These are phyloP conservation scores for Leccinum pachyderme DNA, from an alignment of 1,284 basidiomycete genomes.

Conservation along the genomic window DNA sequence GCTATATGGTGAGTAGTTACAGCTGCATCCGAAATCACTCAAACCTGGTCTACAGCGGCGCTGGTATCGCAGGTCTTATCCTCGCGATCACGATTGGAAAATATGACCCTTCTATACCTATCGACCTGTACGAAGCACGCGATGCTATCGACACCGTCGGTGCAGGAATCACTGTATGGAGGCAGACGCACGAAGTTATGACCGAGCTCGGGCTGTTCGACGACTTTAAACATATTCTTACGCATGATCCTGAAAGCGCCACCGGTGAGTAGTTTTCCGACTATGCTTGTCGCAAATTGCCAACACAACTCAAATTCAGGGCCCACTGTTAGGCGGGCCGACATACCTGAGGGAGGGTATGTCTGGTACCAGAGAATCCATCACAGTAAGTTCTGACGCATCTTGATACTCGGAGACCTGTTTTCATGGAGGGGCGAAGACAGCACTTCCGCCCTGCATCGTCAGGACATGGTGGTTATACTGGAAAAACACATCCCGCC, in stretches of 20 bases:
- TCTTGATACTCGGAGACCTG: no score
- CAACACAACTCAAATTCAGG: not conserved
- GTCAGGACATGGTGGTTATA: conserved; percentile 23
- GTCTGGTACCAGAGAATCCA: conserved; percentile 13
- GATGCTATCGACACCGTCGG: conserved; percentile 13
- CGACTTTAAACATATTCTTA: conserved; percentile 14
- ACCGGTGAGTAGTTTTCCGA: not conserved
- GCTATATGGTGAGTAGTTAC: not conserved
- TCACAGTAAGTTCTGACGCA: conserved; percentile 5
- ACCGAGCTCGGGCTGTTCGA: conserved; percentile 22
- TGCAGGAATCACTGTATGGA: conserved; percentile 17
- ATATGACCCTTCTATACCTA: conserved; percentile 19
- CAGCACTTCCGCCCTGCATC: conserved; percentile 16
- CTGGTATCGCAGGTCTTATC: conserved; percentile 22
- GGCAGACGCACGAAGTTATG: conserved; percentile 8
- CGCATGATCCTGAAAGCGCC: not conserved
- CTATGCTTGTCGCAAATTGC: not conserved
- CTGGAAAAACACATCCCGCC: conserved; percentile 21
- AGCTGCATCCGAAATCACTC: not conserved
- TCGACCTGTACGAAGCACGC: conserved; percentile 26
- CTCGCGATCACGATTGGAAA: conserved; percentile 25
- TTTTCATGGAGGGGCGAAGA: conserved; percentile 6
- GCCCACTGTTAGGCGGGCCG: conserved; percentile 10
- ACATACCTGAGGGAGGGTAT: conserved; percentile 23
- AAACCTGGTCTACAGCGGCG: conserved; percentile 13